These are phyloP conservation scores for Kuraishia piskuri DNA, from an alignment of 805 yeast species.

Conservation along the genomic window DNA sequence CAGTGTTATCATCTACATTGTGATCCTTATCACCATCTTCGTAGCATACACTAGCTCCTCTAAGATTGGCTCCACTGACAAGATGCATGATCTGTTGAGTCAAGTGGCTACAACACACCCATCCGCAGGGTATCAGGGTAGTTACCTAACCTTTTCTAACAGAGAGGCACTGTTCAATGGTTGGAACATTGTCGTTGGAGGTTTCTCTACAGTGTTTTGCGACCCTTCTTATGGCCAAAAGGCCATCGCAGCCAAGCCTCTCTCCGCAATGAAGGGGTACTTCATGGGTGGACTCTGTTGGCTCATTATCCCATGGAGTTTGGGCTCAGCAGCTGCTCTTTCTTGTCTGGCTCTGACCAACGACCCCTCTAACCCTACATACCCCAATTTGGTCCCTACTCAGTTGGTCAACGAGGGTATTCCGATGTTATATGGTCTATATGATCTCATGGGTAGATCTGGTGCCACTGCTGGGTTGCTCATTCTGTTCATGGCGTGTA, in stretches of 20 bases:
- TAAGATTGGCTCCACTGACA: constrained; percentile 24
- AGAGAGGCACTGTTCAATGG: constrained; percentile 21
- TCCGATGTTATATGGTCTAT: constrained; percentile 26
- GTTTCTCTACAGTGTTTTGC: constrained; percentile 19
- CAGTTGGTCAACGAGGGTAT: constrained; percentile 31
- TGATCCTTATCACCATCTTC: constrained; percentile 19
- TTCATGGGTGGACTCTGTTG: constrained; percentile 23
- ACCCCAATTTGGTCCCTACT: constrained; percentile 28
- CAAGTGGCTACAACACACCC: constrained; percentile 12
- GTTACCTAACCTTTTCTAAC: constrained; percentile 23
- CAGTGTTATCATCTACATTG: constrained; percentile 33
- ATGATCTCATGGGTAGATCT: constrained; percentile 24
- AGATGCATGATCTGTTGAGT: constrained; percentile 22
- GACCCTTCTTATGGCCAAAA: constrained; percentile 22
- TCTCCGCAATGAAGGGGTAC: constrained; percentile 21
- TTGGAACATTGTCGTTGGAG: constrained; percentile 12
- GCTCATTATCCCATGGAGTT: constrained; percentile 22
- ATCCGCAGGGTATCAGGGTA: constrained; percentile 7
- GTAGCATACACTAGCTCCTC: constrained; percentile 19
- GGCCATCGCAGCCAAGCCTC: constrained; percentile 20
- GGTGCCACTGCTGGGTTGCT: constrained; percentile 34
- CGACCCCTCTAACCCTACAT: constrained; percentile 28
- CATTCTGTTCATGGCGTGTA: constrained; percentile 32
- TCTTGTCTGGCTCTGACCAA: constrained; percentile 24
- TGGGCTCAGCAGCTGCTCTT: constrained; percentile 23